phyloP scores from a whole-genome alignment of 169 alveolate genomes.

The Plasmodium sp. region DNA sequence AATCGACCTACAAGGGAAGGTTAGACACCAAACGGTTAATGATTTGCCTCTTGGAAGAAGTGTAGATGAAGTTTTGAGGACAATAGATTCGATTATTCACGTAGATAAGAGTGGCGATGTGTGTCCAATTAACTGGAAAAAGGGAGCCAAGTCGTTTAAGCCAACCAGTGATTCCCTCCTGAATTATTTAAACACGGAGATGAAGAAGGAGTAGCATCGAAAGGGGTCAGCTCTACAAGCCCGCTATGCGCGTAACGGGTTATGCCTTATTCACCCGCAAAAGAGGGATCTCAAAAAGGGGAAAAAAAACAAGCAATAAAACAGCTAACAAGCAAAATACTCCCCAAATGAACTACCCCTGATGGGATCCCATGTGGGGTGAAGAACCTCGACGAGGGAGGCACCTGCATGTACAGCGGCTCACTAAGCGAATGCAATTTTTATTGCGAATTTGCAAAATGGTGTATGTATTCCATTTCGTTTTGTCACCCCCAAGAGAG shows the following conservation, averaged over 20 bases:
- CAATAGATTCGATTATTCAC: conserved; percentile 83
- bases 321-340: neutral
- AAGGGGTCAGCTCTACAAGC: neutral
- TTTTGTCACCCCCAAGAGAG: neutral
- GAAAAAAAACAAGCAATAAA: neutral
- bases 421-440: neutral
- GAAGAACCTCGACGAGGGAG: neutral
- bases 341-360: neutral
- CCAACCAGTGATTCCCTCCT: conserved; percentile 38
- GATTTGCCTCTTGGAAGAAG: conserved; percentile 86
- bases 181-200: conserved; percentile 22
- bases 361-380: neutral
- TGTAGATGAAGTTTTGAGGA: conserved; percentile 84
- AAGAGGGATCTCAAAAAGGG: neutral
- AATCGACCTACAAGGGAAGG: conserved; percentile 81
- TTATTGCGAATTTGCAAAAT: neutral
- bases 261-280: neutral
- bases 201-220: conserved; percentile 2
- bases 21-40: conserved; percentile 80
- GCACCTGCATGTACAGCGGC: neutral
- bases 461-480: neutral
- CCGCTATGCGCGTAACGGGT: neutral
- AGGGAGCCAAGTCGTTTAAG: conserved; percentile 77
- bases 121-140: conserved; percentile 87
- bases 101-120: conserved; percentile 84